Conservation (phyloP, 805 yeast species). For the Starmera caribaea region DNA sequence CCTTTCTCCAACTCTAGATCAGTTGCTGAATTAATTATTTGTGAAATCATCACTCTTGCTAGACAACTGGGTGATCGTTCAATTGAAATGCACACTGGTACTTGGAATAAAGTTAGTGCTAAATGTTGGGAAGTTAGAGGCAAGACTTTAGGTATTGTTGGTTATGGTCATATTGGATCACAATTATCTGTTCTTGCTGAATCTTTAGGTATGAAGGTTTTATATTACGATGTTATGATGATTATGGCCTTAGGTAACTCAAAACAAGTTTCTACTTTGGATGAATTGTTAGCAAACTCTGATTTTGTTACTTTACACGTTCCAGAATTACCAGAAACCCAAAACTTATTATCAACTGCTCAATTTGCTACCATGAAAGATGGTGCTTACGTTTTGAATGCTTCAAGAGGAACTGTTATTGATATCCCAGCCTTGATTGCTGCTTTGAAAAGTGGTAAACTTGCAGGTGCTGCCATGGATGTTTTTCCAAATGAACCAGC, state of each 20-base stretch:
- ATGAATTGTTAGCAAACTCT: slow-evolving; percentile 68
- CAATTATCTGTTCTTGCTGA: slow-evolving; percentile 96
- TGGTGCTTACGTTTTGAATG: slow-evolving; percentile 90
- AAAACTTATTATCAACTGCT: slow-evolving; percentile 78
- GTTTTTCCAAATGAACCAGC: slow-evolving; percentile 97
- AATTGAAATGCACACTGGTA: slow-evolving; percentile 89
- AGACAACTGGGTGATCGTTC: slow-evolving; percentile 97
- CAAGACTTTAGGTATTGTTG: slow-evolving; percentile 92
- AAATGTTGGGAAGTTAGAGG: slow-evolving; percentile 99
- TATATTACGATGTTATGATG: slow-evolving; percentile 85
- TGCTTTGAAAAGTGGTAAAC: slow-evolving; percentile 86
- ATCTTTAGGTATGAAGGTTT: slow-evolving; percentile 93
- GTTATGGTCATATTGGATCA: slow-evolving; percentile 97
- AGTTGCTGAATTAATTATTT: slow-evolving; percentile 95
- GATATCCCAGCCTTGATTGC: slow-evolving; percentile 90
- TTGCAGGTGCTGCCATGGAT: slow-evolving; percentile 96
- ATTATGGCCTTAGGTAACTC: slow-evolving; percentile 97
- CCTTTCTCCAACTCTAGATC: slow-evolving; percentile 98
- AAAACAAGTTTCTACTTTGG: slow-evolving; percentile 77
- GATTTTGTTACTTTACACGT: slow-evolving; percentile 93
- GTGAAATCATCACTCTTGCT: slow-evolving; percentile 87
- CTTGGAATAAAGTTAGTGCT: slow-evolving; percentile 93
- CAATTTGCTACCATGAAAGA: slow-evolving; percentile 95
- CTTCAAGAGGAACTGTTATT: slow-evolving; percentile 95
- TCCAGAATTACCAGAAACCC: slow-evolving; percentile 90